Conservation (phyloP, 257 asterid species). For the Petunia axillaris region DNA sequence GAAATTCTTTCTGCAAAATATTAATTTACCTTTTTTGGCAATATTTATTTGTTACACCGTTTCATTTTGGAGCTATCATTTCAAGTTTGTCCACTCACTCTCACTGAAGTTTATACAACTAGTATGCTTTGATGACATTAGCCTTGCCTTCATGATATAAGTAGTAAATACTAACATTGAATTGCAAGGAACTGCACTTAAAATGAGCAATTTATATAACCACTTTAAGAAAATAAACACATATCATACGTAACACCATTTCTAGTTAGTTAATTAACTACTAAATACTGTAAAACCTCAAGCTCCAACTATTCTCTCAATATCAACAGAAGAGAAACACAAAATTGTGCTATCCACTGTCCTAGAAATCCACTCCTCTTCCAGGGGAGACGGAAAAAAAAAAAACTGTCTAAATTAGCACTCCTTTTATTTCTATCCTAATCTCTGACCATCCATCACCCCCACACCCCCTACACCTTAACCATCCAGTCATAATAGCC, state of each 20-base stretch:
- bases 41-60: too few species aligned
- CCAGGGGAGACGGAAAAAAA: conserved; percentile 10
- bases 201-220: neutral
- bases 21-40: too few species aligned
- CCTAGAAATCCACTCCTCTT: conserved; percentile 17
- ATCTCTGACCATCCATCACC: neutral
- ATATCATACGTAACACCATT: neutral
- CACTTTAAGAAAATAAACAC: neutral
- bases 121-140: too few species aligned
- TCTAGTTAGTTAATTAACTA: neutral
- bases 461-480: conserved; percentile 2
- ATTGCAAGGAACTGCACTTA: neutral
- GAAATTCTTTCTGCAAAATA: too few species aligned
- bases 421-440: neutral
- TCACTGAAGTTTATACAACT: too few species aligned
- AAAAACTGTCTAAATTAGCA: conserved; percentile 11
- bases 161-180: neutral
- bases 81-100: too few species aligned
- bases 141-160: too few species aligned
- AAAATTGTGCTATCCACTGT: neutral
- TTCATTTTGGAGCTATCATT: too few species aligned
- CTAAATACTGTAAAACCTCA: neutral
- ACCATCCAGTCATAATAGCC: conserved; percentile 4
- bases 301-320: neutral
- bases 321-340: conserved; percentile 14